A percentile compares a stretch with the other conserved stretches of the same genome.
phyloP scores from a whole-genome alignment of 495 filamentous ascomycete species.

The Penicillium pancosmium region DNA sequence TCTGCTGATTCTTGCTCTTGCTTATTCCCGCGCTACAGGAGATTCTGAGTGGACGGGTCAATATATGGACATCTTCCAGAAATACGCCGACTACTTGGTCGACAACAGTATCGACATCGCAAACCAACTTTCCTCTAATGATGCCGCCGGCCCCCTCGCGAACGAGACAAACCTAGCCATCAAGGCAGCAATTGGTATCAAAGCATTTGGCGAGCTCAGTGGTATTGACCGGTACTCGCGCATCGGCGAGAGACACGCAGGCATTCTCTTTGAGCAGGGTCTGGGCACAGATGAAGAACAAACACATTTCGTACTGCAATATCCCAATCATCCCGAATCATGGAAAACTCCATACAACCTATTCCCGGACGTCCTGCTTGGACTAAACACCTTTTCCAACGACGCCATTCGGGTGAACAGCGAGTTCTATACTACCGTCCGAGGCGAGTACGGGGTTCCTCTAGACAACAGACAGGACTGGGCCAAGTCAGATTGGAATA shows the following conservation, averaged over 20 bases:
- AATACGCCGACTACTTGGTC: conserved; percentile 57
- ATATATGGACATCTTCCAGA: conserved; percentile 38
- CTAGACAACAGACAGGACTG: conserved; percentile 48
- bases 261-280: conserved; percentile 41
- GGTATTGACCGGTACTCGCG: conserved; percentile 41
- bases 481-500: conserved; percentile 56
- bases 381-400: conserved; percentile 41
- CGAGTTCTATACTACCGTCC: conserved; percentile 41
- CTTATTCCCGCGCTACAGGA: conserved; percentile 46
- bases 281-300: conserved; percentile 37
- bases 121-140: conserved; percentile 58
- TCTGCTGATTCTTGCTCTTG: conserved; percentile 46
- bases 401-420: conserved; percentile 42
- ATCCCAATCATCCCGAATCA: conserved; percentile 35
- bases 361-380: conserved; percentile 49
- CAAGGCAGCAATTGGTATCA: conserved; percentile 58
- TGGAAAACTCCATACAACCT: conserved; percentile 52
- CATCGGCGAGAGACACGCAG: conserved; percentile 42
- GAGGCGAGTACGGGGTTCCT: conserved; percentile 46
- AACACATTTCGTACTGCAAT: conserved; percentile 50
- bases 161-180: conserved; percentile 62
- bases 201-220: conserved; percentile 48
- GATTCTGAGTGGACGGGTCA: conserved; percentile 38
- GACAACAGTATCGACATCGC: conserved; percentile 50
- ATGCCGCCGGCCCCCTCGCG: conserved; percentile 50